Base-by-base conservation (phyloP, 805 yeast species). In the Candida nanaspora region DNA sequence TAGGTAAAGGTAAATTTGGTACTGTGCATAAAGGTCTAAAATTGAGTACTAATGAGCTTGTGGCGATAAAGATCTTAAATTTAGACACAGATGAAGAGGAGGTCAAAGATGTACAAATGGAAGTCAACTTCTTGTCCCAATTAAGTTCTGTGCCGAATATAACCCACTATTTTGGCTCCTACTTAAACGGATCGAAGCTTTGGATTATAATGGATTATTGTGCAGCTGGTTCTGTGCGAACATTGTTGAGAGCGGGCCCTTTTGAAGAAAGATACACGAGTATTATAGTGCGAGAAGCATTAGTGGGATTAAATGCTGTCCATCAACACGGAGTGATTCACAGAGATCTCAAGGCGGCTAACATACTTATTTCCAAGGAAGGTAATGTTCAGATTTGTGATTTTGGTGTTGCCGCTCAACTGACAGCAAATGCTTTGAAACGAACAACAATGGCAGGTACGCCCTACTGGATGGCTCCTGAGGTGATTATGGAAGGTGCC, bases 401-500 rank as follows among this genome's bases (percentile, higher is more conserved):
- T 61, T 93, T 93, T 63, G 99, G 99, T 26, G 98, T 94, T 19
- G 98, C 99, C 1, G 97, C 97, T 2, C 91, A 87, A 57, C 67
- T 89, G 34, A 78, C 94, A 2, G 72, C 89, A 29, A 74, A 81
- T 30, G 77, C 80, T 16, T 59, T 81, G 35, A 86, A 88, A 57
- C 71, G 98, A 51, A 85, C 91, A 28, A 93, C 98, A 0, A 88
- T 94, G 78, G 98, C 96, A 0, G 95, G 95, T 7, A 85, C 95
- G 0, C 94, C 94, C 0, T 93, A 88, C 57, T 93, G 98, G 98
- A 93, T 93, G 98, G 97, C 98, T 0, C 98, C 98, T 0, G 98
- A 91, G 60, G 98, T 91, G 26, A 91, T 91, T 31, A 74, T 86
- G 65, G 97, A 91, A 60, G 95, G 94, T 32, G 84, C 82, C 14